Conservation (phyloP, 352 stramenopile genomes). For the Pythium oligandrum region DNA sequence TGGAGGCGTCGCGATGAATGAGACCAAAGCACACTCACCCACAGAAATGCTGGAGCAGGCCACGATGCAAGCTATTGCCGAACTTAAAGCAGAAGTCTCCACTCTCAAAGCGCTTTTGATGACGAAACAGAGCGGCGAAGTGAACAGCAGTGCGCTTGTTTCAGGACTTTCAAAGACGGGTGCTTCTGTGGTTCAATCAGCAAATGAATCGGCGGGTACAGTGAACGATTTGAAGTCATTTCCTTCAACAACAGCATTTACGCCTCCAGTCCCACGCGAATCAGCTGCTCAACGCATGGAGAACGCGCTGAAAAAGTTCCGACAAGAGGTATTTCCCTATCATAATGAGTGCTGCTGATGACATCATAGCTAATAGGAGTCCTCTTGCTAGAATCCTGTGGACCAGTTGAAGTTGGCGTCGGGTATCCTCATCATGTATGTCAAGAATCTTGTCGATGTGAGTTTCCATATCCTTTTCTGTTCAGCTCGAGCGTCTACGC, state of each 20-base stretch:
- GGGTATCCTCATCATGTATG: conserved; percentile 81
- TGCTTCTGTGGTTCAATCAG: too few relatives aligned
- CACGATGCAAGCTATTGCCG: conserved; percentile 55
- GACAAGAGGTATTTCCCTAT: conserved; percentile 13
- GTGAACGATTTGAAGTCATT: too few relatives aligned
- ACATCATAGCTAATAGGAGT: background rate
- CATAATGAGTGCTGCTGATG: background rate
- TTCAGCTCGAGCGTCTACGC: too few relatives aligned
- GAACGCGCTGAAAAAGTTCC: conserved; percentile 17
- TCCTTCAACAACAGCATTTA: too few relatives aligned
- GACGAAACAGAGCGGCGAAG: conserved; percentile 15
- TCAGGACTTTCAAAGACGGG: too few relatives aligned
- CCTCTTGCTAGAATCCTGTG: conserved; percentile 44
- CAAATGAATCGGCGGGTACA: too few relatives aligned
- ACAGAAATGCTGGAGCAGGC: conserved; percentile 10
- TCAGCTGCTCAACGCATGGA: conserved; percentile 13
- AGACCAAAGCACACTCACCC: background rate
- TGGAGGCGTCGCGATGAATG: background rate
- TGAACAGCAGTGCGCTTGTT: too few relatives aligned
- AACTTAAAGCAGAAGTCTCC: conserved; percentile 63
- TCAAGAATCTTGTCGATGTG: conserved; percentile 83
- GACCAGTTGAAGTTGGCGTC: conserved; percentile 65
- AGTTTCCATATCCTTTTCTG: background rate
- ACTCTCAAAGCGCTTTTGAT: conserved; percentile 59
- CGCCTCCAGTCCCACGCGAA: conserved; percentile 1